Evolutionary conservation across 345 rosid species (phyloP).

Genomic region (Raphanus raphanistrum): DNA sequence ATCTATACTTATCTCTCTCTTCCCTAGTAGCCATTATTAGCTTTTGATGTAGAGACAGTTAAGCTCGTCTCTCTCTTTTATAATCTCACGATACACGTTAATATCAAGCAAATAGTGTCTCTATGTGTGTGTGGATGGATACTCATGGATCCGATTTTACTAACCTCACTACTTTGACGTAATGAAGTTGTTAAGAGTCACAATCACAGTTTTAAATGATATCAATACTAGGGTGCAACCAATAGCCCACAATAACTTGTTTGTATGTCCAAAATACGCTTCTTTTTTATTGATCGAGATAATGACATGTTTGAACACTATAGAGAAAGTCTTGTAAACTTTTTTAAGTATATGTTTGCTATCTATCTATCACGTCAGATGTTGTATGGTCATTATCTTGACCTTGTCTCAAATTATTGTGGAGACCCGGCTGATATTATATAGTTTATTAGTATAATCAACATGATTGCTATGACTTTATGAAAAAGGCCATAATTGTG

Average conservation of each 20-base stretch:
- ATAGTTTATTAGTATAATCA: not conserved
- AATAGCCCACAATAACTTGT: constrained; percentile 3
- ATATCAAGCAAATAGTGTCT: not conserved
- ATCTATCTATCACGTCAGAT: not conserved
- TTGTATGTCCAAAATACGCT: not conserved
- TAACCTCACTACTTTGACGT: constrained; percentile 9
- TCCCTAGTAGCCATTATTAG: constrained; percentile 35
- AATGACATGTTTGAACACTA: not conserved
- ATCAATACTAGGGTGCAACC: constrained; percentile 9
- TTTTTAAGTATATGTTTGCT: not conserved
- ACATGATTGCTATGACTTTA: not conserved
- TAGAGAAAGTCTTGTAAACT: not conserved
- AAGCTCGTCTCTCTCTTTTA: constrained; percentile 15
- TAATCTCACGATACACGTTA: constrained; percentile 16
- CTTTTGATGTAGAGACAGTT: constrained; percentile 17
- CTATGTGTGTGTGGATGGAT: not conserved
- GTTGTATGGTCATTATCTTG: not conserved
- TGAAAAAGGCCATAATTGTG: not conserved
- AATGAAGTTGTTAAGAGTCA: constrained; percentile 29
- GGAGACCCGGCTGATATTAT: not conserved
- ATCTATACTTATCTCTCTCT: constrained; percentile 64
- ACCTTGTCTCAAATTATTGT: not conserved
- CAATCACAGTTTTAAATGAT: constrained; percentile 18
- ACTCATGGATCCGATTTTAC: not conserved
- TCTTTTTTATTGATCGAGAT: not conserved